Conservation (phyloP, 441 rosid species). For the Euphorbia schlechtendalii region DNA sequence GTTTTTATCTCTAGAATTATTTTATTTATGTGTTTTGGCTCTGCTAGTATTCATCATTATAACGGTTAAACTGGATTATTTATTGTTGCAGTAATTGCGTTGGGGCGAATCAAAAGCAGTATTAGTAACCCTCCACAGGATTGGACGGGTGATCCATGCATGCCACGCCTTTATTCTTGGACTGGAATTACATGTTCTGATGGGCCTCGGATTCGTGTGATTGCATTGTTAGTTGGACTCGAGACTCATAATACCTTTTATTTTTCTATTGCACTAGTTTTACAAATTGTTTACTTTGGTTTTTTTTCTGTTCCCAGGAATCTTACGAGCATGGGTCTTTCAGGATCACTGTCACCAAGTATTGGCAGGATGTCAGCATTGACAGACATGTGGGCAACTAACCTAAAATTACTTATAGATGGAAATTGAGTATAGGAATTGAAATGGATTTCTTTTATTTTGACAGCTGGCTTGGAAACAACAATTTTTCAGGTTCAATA, state of each 20-base stretch:
- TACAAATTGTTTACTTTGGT: constrained; percentile 8
- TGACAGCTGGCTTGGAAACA: constrained; percentile 72
- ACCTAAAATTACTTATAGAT: constrained; percentile 8
- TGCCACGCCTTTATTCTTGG: constrained; percentile 65
- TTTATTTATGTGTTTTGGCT: neutral
- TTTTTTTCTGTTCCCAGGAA: constrained; percentile 40
- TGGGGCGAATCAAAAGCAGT: constrained; percentile 40
- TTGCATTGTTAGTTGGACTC: constrained; percentile 55
- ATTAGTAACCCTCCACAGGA: constrained; percentile 54
- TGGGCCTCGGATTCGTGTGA: constrained; percentile 59
- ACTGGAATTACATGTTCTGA: constrained; percentile 64
- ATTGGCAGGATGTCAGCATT: constrained; percentile 64
- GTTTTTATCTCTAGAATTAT: neutral
- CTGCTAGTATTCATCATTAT: neutral
- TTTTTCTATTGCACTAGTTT: constrained; percentile 11
- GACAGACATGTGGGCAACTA: constrained; percentile 53
- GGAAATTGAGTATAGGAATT: neutral
- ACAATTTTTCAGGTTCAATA: constrained; percentile 55
- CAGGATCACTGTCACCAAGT: constrained; percentile 57
- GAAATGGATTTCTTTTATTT: constrained; percentile 18
- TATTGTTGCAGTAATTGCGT: constrained; percentile 45
- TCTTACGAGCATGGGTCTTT: constrained; percentile 60
- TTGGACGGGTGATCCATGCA: constrained; percentile 90
- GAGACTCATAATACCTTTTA: constrained; percentile 2
- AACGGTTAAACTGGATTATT: neutral